Conservation (phyloP, 1,139 yeast genomes). For the Magnusiomyces suaveolens region DNA sequence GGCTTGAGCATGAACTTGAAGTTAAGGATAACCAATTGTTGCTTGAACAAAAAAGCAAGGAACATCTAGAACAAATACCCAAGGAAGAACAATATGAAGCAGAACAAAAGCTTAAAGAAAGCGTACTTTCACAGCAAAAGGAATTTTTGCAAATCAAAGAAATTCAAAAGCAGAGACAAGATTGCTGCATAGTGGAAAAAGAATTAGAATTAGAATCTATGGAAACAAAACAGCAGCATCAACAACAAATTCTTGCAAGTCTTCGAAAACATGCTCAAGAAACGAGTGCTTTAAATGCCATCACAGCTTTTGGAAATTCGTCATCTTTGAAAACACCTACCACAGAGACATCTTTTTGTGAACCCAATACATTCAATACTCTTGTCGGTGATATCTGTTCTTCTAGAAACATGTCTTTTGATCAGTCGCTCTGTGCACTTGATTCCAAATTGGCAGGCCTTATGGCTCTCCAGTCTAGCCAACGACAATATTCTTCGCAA, state of each 20-base stretch:
- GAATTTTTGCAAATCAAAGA: slow-evolving; percentile 13
- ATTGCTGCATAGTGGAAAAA: slow-evolving; percentile 10
- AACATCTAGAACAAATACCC: too few relatives aligned
- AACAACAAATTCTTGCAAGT: slow-evolving; percentile 17
- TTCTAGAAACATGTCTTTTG: slow-evolving; percentile 4
- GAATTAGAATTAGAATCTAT: slow-evolving; percentile 5
- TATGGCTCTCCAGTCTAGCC: background rate
- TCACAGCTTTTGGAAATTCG: slow-evolving; percentile 4
- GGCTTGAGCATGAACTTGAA: slow-evolving; percentile 15
- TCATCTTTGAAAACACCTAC: slow-evolving; percentile 4
- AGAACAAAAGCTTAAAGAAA: slow-evolving; percentile 16
- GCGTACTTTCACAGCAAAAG: slow-evolving; percentile 14
- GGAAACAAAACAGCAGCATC: slow-evolving; percentile 17
- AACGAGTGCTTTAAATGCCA: slow-evolving; percentile 7
- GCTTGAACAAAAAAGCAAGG: background rate
- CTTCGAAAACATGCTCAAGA: slow-evolving; percentile 17
- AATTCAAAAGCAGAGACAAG: slow-evolving; percentile 11
- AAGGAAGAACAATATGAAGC: slow-evolving; percentile 1
- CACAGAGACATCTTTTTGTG: slow-evolving; percentile 3
- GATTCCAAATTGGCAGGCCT: background rate
- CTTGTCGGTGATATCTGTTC: slow-evolving; percentile 1
- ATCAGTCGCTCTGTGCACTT: slow-evolving; percentile 1
- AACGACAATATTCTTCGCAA: background rate
- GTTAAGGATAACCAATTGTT: background rate
- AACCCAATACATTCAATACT: slow-evolving; percentile 7